Evolutionary conservation across 176 grass and related monocot genomes (phyloP).

Genomic region (Aegilops bicornis): DNA sequence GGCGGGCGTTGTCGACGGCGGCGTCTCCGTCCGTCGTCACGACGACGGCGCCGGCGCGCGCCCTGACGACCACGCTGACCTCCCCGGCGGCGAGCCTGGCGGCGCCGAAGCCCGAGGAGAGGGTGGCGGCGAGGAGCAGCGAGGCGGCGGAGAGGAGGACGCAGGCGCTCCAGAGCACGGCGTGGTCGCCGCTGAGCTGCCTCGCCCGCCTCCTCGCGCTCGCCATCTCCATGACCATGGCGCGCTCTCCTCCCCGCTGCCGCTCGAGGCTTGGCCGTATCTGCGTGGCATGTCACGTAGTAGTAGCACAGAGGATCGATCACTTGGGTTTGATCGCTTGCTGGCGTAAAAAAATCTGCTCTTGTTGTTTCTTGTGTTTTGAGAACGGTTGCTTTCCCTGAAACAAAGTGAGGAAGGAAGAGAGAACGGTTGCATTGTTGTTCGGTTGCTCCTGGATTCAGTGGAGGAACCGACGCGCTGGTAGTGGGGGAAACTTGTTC

Average conservation of each 20-base stretch:
- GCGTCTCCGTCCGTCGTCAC: no score
- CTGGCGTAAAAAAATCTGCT: background rate
- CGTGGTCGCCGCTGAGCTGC: background rate
- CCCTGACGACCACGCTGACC: background rate
- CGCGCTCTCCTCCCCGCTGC: background rate
- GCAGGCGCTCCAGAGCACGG: slow-evolving; percentile 35
- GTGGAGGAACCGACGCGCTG: background rate
- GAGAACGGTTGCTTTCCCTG: slow-evolving; percentile 11
- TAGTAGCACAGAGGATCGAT: background rate
- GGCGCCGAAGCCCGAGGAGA: background rate
- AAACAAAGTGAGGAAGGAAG: background rate
- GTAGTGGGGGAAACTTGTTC: background rate
- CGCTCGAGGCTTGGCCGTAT: background rate
- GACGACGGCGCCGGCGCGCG: background rate
- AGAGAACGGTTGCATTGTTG: slow-evolving; percentile 22
- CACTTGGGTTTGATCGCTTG: background rate
- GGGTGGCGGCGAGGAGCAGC: slow-evolving; percentile 13
- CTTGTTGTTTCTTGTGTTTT: slow-evolving; percentile 4
- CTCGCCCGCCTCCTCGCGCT: slow-evolving; percentile 39
- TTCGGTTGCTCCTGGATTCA: slow-evolving; percentile 13
- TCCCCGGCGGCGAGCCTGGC: slow-evolving; percentile 17
- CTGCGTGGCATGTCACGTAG: slow-evolving; percentile 11
- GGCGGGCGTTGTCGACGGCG: background rate
- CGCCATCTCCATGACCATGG: slow-evolving; percentile 32
- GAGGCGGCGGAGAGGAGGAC: slow-evolving; percentile 29